Conservation (phyloP, 257 asterid genomes). For the Phtheirospermum japonicum region DNA sequence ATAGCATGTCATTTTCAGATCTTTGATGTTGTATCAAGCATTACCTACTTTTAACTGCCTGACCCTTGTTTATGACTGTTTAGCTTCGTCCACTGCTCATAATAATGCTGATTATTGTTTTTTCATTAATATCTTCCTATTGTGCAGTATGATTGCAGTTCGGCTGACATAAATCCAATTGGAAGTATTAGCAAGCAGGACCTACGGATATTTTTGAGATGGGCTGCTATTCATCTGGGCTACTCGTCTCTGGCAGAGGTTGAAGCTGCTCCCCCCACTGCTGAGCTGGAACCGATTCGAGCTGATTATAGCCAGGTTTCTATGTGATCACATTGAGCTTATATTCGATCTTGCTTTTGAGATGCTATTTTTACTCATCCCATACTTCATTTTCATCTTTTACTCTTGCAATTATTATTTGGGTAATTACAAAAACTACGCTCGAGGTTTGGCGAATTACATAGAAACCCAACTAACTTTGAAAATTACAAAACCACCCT, state of each 20-base stretch:
- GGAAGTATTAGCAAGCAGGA: conserved; percentile 95
- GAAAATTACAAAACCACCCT: too few relatives aligned
- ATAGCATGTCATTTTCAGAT: conserved; percentile 1
- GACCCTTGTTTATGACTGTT: neutral
- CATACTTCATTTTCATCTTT: too few relatives aligned
- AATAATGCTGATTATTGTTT: neutral
- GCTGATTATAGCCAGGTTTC: conserved; percentile 81
- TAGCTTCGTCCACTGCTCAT: conserved; percentile 10
- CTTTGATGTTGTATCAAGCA: conserved; percentile 4
- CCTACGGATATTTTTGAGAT: conserved; percentile 67
- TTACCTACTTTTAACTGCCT: conserved; percentile 11
- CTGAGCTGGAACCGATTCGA: conserved; percentile 87
- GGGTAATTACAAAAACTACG: too few relatives aligned
- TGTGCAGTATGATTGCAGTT: conserved; percentile 93
- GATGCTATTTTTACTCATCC: too few relatives aligned
- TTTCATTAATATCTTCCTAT: neutral
- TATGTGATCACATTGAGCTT: neutral
- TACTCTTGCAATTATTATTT: too few relatives aligned
- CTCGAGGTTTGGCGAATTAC: too few relatives aligned
- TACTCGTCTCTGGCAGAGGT: conserved; percentile 80
- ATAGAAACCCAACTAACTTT: too few relatives aligned
- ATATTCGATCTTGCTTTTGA: too few relatives aligned
- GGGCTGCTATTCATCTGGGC: conserved; percentile 91
- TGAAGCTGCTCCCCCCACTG: conserved; percentile 96
- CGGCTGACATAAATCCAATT: conserved; percentile 96